Base-by-base conservation (phyloP, 176 grass and related monocot species). In the barley (Hordeum vulgare) region DNA sequence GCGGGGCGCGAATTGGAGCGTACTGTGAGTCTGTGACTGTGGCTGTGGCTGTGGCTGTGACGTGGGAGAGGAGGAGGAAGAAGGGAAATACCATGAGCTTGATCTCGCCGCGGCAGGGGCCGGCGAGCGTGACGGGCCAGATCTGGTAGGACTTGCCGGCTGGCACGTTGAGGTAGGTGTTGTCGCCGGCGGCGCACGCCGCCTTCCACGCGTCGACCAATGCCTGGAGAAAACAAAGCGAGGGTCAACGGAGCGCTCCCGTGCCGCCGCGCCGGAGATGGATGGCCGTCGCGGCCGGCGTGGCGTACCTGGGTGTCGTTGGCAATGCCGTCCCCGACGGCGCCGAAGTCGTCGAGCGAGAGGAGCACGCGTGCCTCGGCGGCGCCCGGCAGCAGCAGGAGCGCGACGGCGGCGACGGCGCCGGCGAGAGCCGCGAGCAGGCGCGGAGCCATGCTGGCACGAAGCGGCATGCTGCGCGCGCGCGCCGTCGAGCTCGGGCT, bases 261-360 rank as follows among this genome's bases (percentile, higher is more conserved):
- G 18, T 56, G 53, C 53, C 53, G 20, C 53, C 53, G 0, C 53
- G 20, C 53, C 53, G 0, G 53, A 56, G 53, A n/a, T n/a, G n/a
- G n/a, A n/a, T n/a, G n/a, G n/a, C n/a, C n/a, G n/a, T n/a, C n/a
- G n/a, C n/a, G n/a, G n/a, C n/a, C n/a, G n/a, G n/a, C n/a, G n/a
- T n/a, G n/a, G n/a, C n/a, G n/a, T n/a, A 94, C 92, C 92, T 80
- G 61, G 29, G 87, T 89, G 81, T 94, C 92, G 44, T 94, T 35
- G 56, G 75, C 82, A 17, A 66, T 1, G 54, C 92, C 92, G 67
- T 94, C 86, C 11, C 92, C 92, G 29, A 91, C 82, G 70, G 89
- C 92, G 66, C 92, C 92, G 69, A 91, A 94, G 39, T 91, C 87
- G 80, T 91, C 68, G 73, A 94, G 80, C 7, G 86, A 77, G 77